Base-by-base conservation (phyloP, 1,139 yeast species). In the Yamadazyma trypodendri region DNA sequence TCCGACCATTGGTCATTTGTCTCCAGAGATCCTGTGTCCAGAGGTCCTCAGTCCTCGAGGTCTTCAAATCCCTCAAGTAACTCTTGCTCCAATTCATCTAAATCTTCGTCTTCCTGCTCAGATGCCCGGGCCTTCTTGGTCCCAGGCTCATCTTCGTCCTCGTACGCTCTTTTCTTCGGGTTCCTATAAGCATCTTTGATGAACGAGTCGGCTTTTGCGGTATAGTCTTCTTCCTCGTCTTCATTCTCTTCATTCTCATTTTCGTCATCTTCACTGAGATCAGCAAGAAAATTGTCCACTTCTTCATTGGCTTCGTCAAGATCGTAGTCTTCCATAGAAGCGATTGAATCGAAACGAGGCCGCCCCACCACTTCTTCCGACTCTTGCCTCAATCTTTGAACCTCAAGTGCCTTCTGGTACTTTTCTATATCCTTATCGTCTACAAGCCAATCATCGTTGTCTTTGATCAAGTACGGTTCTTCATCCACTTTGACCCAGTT, bases 401-500 rank as follows among this genome's bases (percentile, higher is more conserved):
- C 42, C 34, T 60, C 57, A 23, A 67, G 51, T 3, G 58, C 62
- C 39, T 58, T 60, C 43, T 65, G 56, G 48, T 75, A 77, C 43
- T 65, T 66, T 24, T 63, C 66, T 14, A 76, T 61, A 42, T 76
- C 81, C 24, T 51, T 52, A 6, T 65, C 65, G 21, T 68, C 61
- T 8, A 77, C 65, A 18, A 47, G 48, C 75, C 75, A 70, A 28
- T 72, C 63, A 20, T 45, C 51, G 11, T 54, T 54, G 12, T 65
- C 68, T 10, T 77, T 69, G n/a, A 89, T 64, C 35, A 72, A 60
- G 55, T 72, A 89, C 7, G 75, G 78, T 3, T 58, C 66, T 50
- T 85, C 95, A 22, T 82, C 79, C 0, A 81, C 81, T 37, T 75
- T 76, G 36, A 68, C 66, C 97, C 98, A 92, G 14, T 72, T 63